Evolutionary conservation across 306 rosid species (phyloP).

Genomic region (Leucaena leucocephala): DNA sequence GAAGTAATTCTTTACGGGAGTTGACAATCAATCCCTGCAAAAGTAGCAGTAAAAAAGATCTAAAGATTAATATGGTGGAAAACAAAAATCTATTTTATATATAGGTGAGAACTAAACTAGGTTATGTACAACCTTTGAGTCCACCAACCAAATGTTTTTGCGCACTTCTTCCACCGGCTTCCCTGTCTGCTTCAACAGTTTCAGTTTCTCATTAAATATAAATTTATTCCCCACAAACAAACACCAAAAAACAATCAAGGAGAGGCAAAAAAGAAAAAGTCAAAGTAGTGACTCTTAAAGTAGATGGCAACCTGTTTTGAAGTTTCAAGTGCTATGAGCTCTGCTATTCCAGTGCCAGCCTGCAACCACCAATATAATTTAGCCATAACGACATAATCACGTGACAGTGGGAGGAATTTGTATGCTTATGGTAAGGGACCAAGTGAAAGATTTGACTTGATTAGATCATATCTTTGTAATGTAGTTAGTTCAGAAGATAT

Average conservation of each 20-base stretch:
- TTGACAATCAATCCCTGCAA: constrained; percentile 80
- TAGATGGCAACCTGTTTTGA: constrained; percentile 76
- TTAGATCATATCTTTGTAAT: too few species aligned
- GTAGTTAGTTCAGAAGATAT: too few species aligned
- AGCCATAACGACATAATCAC: constrained; percentile 29
- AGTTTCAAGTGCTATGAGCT: constrained; percentile 90
- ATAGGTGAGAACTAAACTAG: constrained; percentile 9
- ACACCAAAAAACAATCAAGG: not conserved
- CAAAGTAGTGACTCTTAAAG: not conserved
- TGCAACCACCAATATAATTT: constrained; percentile 47
- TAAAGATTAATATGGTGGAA: constrained; percentile 35
- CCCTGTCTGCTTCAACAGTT: constrained; percentile 72
- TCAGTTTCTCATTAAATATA: constrained; percentile 34
- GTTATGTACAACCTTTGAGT: constrained; percentile 73
- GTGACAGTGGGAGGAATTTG: constrained; percentile 9
- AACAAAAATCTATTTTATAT: constrained; percentile 17
- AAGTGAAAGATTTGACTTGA: not conserved
- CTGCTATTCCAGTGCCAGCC: constrained; percentile 99
- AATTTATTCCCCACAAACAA: not conserved
- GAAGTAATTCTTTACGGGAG: constrained; percentile 87
- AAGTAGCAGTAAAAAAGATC: constrained; percentile 25
- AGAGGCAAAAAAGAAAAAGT: not conserved
- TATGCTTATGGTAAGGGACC: not conserved
- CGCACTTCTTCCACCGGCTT: constrained; percentile 87
- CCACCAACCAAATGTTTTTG: constrained; percentile 91